phyloP scores from a whole-genome alignment of 2,329 filamentous ascomycete genomes.

The Alternaria novae-zelandiae region DNA sequence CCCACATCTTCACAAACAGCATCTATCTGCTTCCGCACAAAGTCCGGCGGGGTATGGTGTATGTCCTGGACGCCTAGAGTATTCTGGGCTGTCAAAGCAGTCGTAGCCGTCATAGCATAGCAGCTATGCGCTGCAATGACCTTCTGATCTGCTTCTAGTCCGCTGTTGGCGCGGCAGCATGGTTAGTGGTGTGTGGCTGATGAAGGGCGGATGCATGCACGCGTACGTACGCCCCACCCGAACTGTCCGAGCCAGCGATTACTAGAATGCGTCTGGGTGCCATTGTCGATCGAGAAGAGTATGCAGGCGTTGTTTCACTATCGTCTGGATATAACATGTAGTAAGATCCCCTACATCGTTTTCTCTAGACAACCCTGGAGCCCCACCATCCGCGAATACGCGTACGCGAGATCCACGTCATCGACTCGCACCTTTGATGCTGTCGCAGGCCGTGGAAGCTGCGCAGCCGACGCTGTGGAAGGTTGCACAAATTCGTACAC shows the following conservation, averaged over 20 bases:
- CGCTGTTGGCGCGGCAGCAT: constrained; percentile 59
- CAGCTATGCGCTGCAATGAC: constrained; percentile 89
- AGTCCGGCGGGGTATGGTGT: constrained; percentile 76
- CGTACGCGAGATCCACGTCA: constrained; percentile 36
- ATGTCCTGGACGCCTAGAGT: constrained; percentile 84
- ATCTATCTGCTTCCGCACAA: constrained; percentile 85
- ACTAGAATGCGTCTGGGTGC: constrained; percentile 68
- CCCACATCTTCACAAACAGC: constrained; percentile 83
- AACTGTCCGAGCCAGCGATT: constrained; percentile 89
- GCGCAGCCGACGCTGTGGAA: not conserved
- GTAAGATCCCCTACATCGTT: not conserved
- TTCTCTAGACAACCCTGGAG: constrained; percentile 8
- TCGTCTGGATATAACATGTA: constrained; percentile 1
- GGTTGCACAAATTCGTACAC: not conserved
- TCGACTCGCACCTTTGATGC: constrained; percentile 9
- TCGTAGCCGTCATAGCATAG: constrained; percentile 96
- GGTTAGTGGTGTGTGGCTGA: constrained; percentile 25
- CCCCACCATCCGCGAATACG: constrained; percentile 35
- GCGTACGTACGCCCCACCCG: constrained; percentile 83
- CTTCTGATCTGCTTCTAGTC: constrained; percentile 94
- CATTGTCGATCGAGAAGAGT: constrained; percentile 24
- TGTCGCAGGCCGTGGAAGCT: not conserved
- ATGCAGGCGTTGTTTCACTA: not conserved
- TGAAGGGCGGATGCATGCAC: constrained; percentile 19
- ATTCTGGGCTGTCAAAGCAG: constrained; percentile 95